Evolutionary conservation across 306 rosid species (phyloP), one percentile per base, ranked within the genome.

Genomic region (Cyamopsis tetragonoloba): DNA sequence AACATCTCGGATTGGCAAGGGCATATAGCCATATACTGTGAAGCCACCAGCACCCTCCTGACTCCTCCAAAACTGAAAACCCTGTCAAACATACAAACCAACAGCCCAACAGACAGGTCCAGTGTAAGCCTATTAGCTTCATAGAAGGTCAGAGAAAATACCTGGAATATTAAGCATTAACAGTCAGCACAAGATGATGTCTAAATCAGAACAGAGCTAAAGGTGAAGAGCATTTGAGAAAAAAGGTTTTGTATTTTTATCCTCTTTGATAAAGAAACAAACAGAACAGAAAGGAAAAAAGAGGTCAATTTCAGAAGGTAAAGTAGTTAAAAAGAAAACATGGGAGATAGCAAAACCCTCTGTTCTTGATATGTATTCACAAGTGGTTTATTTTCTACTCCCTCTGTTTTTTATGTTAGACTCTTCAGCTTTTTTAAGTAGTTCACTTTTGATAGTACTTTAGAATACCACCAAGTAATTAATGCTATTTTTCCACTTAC

Each of bases 141-240:
- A 86, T 80, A 86, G 92, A 91, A 84, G 89, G 96, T 93, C 96
- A 93, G 85, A 93, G 91, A 89, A 87, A 90, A 88, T 93, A 93
- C 97, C 99, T 89, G 99, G 91, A 92, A 93, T 82, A 85, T 81
- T 55, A 66, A 88, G 92, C 83, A 89, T 66, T 62, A 69, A 75
- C 68, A 73, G 90, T 90, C 88, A 88, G 95, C 75, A 42, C 69
- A 76, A 74, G 64, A 71, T 64, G 70, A 50, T 61, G 53, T 46
- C 34, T 20, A 23, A 22, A 73, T 43, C 37, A 30, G 31, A 69
- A 60, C 55, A 71, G 68, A 62, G 63, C 53, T 56, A 68, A 38
- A 69, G 63, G 56, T 46, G 11, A 55, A 68, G 7, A 41, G 48
- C 39, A 42, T 49, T 62, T 14, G 61, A 13, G 53, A 60, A 34